Percentiles rank a stretch among this genome's conserved stretches.
Evolutionary conservation across 2,329 filamentous ascomycete species (phyloP).

Genomic region (Aspergillus sp.): DNA sequence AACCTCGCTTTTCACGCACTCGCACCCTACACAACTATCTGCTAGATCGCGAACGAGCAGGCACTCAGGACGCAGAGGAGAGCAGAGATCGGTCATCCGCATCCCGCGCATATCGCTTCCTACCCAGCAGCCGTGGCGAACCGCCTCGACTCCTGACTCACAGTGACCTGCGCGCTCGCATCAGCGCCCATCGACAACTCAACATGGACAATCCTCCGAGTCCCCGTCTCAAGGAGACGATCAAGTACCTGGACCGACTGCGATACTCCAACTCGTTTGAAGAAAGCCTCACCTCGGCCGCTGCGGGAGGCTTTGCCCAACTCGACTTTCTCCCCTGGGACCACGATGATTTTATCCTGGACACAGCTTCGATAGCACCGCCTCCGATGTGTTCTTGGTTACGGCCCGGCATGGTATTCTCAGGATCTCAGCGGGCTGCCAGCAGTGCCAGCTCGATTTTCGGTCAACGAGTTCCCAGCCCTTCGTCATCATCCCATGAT

Average conservation of each 20-base stretch:
- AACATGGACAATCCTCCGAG: slow-evolving; percentile 35
- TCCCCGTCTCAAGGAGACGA: slow-evolving; percentile 54
- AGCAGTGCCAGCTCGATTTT: slow-evolving; percentile 30
- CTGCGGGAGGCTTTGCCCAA: slow-evolving; percentile 53
- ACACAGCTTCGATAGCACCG: slow-evolving; percentile 51
- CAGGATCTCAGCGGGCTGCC: slow-evolving; percentile 61
- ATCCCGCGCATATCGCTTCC: slow-evolving; percentile 33
- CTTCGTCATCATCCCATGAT: slow-evolving; percentile 26
- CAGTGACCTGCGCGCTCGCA: slow-evolving; percentile 35
- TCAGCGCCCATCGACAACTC: slow-evolving; percentile 37
- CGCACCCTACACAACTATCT: slow-evolving; percentile 42
- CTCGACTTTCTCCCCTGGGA: slow-evolving; percentile 55
- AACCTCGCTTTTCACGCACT: slow-evolving; percentile 38
- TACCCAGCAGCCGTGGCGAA: slow-evolving; percentile 30
- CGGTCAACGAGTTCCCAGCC: slow-evolving; percentile 28
- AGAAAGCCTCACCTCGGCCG: slow-evolving; percentile 54
- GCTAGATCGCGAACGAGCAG: slow-evolving; percentile 33
- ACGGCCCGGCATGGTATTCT: slow-evolving; percentile 59
- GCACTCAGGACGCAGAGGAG: slow-evolving; percentile 24
- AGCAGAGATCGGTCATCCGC: slow-evolving; percentile 17
- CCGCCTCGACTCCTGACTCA: slow-evolving; percentile 30
- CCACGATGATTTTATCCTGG: slow-evolving; percentile 58
- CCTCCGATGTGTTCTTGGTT: slow-evolving; percentile 61
- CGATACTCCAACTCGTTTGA: slow-evolving; percentile 54
- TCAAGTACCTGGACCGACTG: slow-evolving; percentile 62